Evolutionary conservation across 208 protist genomes (phyloP), one percentile per base, ranked within the genome.

Genomic region (Acanthamoeba royreba): DNA sequence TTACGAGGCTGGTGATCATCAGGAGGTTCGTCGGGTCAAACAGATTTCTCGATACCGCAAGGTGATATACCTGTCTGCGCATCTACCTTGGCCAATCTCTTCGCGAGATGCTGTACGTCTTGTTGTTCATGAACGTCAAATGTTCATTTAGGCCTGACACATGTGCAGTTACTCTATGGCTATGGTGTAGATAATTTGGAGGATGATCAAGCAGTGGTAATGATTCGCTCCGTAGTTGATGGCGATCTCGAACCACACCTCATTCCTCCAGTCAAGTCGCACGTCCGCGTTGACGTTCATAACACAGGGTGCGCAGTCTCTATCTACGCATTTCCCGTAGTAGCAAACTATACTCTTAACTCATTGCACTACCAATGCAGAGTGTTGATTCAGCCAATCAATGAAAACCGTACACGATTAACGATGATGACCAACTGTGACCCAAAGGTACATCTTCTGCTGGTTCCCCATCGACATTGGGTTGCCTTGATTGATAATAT

Each of bases 151-250:
- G n/a, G n/a, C n/a, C n/a, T n/a, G n/a, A n/a, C n/a, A n/a, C n/a
- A n/a, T n/a, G n/a, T n/a, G n/a, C n/a, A n/a, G n/a, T n/a, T 49
- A 31, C 28, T 87, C 31, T 87, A 61, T 22, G 77, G 77, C 46
- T 87, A 87, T 55, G 77, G 77, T 4, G 77, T 87, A 28, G 77
- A 87, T 46, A 87, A 61, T 49, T 19, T 87, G 22, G 77, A 87
- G 43, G 77, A 87, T 19, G 77, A 87, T 40, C 46, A 46, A 5
- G 47, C 47, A n/a, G 77, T 87, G 47, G 45, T 79, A 15, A 79
- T 79, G 66, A 79, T 79, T 22, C 66, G 66, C 0, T 87, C 47
- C n/a, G 77, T 28, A 19, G 43, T 13, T 4, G 77, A 61, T 15
- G 28, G 43, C 25, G 77, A 87, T 38, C 38, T 49, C 77, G 47